Base-by-base conservation (phyloP, 1,284 basidiomycete genomes). In the Ustilago loliicola region DNA sequence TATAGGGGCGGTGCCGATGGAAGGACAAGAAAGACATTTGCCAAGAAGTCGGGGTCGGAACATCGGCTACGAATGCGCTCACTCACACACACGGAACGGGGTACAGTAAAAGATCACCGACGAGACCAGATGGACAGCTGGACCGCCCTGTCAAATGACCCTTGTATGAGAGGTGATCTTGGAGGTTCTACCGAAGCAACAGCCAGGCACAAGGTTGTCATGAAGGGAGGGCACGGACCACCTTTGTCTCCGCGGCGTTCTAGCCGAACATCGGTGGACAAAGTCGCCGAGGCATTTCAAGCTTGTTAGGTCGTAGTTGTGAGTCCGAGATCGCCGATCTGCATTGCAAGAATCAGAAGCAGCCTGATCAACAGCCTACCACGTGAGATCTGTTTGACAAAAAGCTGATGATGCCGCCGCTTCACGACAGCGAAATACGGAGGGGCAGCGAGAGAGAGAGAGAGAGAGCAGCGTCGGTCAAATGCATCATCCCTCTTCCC, bases 221-320 rank as follows among this genome's bases (percentile, higher is more conserved):
- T 15, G 32, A 38, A 3, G 42, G 8, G 21, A n/a, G 36, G n/a
- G 55, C 55, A 57, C 30, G 55, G 40, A 45, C 55, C 55, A 55
- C 36, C 21, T 55, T 47, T 23, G 11, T 47, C 23, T 47, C 11
- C 45, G n/a, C 53, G 32, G 34, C 36, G 53, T 25, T 55, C 50
- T 34, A 23, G 34, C 53, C 30, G n/a, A 38, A 27, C 34, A 25
- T 56, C 54, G 54, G 54, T 23, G 36, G 11, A 25, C 55, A 45
- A 57, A 45, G 38, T 57, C 55, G 38, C 55, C 55, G 55, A 57
- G 0, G 5, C 25, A 6, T 27, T 4, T 9, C 48, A 5, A 3
- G 32, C 17, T 38, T 50, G 48, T 50, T 50, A 50, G 27, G 27
- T 13, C 48, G n/a, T 25, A 10, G 1, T 11, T 10, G 19, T 0